Conservation (phyloP, 2,329 filamentous ascomycete species). For the Huntiella savannae region DNA sequence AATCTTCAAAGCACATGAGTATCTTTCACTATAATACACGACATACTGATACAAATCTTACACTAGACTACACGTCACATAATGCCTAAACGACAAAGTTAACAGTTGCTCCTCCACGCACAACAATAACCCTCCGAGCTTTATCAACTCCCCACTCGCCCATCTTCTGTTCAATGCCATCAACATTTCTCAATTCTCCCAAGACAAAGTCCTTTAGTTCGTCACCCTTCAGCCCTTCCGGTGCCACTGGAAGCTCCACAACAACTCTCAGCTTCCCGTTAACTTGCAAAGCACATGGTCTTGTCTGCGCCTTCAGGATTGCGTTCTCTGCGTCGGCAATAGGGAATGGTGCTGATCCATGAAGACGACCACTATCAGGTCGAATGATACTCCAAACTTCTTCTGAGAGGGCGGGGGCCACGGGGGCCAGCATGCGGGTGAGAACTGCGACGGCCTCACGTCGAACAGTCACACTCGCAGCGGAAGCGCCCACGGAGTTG, state of each 20-base stretch:
- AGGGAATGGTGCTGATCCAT: constrained; percentile 38
- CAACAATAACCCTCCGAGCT: constrained; percentile 47
- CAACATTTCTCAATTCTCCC: constrained; percentile 37
- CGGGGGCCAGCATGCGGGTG: constrained; percentile 55
- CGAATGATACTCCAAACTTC: constrained; percentile 54
- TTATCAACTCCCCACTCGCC: constrained; percentile 19
- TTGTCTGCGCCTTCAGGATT: constrained; percentile 19
- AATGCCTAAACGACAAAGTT: constrained; percentile 45
- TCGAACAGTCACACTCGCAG: constrained; percentile 20
- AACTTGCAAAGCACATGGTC: constrained; percentile 50
- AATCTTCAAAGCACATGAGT: neutral
- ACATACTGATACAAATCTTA: neutral
- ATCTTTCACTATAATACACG: neutral
- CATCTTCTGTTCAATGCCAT: constrained; percentile 36
- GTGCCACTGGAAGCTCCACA: constrained; percentile 39
- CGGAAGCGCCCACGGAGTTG: constrained; percentile 37
- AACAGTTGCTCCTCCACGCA: constrained; percentile 46
- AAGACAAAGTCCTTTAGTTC: constrained; percentile 41
- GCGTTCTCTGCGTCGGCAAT: constrained; percentile 26
- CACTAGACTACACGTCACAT: neutral
- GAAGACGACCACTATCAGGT: constrained; percentile 21
- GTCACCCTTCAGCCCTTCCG: constrained; percentile 16
- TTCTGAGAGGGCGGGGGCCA: constrained; percentile 63
- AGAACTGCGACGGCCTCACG: constrained; percentile 34
- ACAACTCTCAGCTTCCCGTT: constrained; percentile 61